phyloP scores from a whole-genome alignment of 306 rosid genomes.

The Vigna nakashimae region DNA sequence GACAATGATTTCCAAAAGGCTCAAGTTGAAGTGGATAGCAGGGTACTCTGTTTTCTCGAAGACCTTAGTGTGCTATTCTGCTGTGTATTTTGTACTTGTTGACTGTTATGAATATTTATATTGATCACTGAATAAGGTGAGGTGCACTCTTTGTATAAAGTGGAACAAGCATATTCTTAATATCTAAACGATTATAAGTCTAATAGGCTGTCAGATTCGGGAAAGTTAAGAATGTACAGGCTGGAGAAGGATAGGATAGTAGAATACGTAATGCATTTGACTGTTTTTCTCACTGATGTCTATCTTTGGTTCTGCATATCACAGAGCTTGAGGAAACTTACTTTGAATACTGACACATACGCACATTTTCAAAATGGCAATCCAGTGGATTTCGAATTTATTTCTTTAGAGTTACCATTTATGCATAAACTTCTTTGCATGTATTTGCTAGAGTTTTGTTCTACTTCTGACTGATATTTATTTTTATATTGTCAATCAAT shows the following conservation, averaged over 20 bases:
- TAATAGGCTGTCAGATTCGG: slow-evolving; percentile 5
- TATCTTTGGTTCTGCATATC: slow-evolving; percentile 1
- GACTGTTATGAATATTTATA: background rate
- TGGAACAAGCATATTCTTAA: slow-evolving; percentile 22
- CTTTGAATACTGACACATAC: background rate
- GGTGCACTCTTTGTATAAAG: background rate
- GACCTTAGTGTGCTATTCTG: slow-evolving; percentile 3
- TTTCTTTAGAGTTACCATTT: background rate
- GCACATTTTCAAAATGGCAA: background rate
- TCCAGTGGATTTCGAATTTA: slow-evolving; percentile 16
- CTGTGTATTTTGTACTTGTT: slow-evolving; percentile 6
- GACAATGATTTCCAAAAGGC: slow-evolving; percentile 25
- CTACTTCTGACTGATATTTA: slow-evolving; percentile 11
- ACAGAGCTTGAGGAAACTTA: background rate
- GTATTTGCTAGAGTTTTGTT: slow-evolving; percentile 2
- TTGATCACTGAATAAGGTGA: slow-evolving; percentile 21
- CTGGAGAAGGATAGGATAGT: background rate
- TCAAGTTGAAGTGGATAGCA: slow-evolving; percentile 30
- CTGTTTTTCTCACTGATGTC: background rate
- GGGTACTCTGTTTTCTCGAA: slow-evolving; percentile 10
- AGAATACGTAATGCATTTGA: slow-evolving; percentile 6
- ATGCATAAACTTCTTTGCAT: slow-evolving; percentile 28
- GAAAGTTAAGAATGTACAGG: slow-evolving; percentile 4
- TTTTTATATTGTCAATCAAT: background rate
- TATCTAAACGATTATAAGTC: slow-evolving; percentile 5